Evolutionary conservation across 495 filamentous ascomycete genomes (phyloP), one percentile per base, ranked within the genome.

Genomic region (Margaritispora aquatica): DNA sequence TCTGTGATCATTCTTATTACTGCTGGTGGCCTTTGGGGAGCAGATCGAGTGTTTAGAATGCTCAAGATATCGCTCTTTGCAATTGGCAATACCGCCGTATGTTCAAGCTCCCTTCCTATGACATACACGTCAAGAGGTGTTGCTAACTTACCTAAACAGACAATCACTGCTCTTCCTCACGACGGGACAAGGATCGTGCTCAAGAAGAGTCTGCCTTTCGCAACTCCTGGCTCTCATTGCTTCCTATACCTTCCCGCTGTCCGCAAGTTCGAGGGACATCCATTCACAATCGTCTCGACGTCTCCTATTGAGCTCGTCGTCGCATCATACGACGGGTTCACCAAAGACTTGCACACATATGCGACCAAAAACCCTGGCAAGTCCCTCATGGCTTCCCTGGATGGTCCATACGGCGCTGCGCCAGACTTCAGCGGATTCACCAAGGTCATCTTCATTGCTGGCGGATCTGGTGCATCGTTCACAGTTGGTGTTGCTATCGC

Each of bases 241-340:
- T 86, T 83, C 58, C 64, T 85, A 31, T 84, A 76, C 75, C 76
- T 85, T 7, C 84, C 82, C 0, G 71, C 73, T 10, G 75, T 86
- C 26, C 75, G 79, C 46, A 62, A 70, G n/a, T 71, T 80, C 22
- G 78, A 86, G 61, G 80, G 79, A 4, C 83, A 87, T 63, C 83
- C 82, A 0, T 85, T 87, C 54, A 85, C 82, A 19, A 77, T 85
- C 57, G 72, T 83, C 26, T 74, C 73, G 9, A 73, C 66, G 17
- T 63, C 69, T 17, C 65, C 68, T 1, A 66, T 80, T 41, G 82
- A 85, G 65, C 79, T 85, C 26, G 71, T 83, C 4, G 72, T 83
- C 59, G 77, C 76, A 29, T 69, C 74, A n/a, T 74, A 81, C 63
- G 75, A 81, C 50, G 83, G 81, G 0, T 85, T 83, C 66, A 85